phyloP scores from a whole-genome alignment of 495 filamentous ascomycete genomes.

The Penicillium robsamsonii region DNA sequence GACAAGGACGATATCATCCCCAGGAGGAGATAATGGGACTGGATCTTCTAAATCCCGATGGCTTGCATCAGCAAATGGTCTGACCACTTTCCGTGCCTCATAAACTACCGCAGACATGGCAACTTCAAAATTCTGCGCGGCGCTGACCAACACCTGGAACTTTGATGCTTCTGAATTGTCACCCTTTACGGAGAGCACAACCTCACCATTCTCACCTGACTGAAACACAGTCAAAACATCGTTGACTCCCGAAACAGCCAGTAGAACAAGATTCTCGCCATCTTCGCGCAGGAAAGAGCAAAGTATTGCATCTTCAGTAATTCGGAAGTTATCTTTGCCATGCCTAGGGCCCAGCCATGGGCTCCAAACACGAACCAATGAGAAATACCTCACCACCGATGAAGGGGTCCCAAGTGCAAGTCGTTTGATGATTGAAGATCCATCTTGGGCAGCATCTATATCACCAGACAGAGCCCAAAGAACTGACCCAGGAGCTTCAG shows the following conservation, averaged over 20 bases:
- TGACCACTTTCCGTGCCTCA: conserved; percentile 70
- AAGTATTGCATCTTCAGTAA: conserved; percentile 76
- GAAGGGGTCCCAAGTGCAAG: conserved; percentile 65
- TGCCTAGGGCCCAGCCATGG: conserved; percentile 90
- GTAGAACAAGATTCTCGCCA: conserved; percentile 75
- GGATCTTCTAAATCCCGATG: conserved; percentile 6
- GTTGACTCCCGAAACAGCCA: conserved; percentile 75
- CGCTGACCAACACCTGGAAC: conserved; percentile 68
- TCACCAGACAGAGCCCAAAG: conserved; percentile 67
- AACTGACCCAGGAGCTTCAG: conserved; percentile 66
- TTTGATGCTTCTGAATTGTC: conserved; percentile 55
- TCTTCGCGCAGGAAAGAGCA: conserved; percentile 74
- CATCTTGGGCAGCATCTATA: conserved; percentile 52
- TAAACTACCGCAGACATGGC: conserved; percentile 83
- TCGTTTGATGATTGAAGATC: conserved; percentile 52
- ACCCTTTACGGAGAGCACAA: conserved; percentile 69
- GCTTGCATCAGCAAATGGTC: conserved; percentile 25
- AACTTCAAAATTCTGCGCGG: conserved; percentile 71
- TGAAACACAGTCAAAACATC: conserved; percentile 70
- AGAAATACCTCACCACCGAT: conserved; percentile 62
- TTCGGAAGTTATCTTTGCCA: conserved; percentile 60
- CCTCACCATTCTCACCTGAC: conserved; percentile 61
- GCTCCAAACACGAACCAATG: conserved; percentile 71
- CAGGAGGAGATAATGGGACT: conserved; percentile 34
- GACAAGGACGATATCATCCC: conserved; percentile 39